Evolutionary conservation across 192 early-diverging fungal genomes (phyloP), one percentile per base, ranked within the genome.

Genomic region (Allomyces arbusculus): DNA sequence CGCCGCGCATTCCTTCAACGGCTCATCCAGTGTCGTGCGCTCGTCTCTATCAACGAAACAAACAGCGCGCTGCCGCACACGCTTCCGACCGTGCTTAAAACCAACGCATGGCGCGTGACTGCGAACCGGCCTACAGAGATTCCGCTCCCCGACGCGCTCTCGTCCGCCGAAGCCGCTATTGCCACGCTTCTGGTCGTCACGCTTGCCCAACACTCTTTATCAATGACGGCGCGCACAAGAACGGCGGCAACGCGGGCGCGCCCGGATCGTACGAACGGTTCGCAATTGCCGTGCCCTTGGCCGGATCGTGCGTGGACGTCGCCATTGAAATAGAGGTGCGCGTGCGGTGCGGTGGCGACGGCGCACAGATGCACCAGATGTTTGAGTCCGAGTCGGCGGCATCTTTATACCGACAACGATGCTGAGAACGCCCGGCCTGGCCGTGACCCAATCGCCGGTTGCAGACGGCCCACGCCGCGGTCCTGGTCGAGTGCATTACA

Each of bases 141-240:
- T 16, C 24, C 24, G 58, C 64, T 75, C 28, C 10, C 25, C 23
- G 69, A 75, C 25, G 74, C 71, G 63, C 62, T 75, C 10, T 64
- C 72, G 1, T 73, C 74, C 44, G 74, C 74, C 23, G 74, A 75
- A 66, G 74, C 74, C 72, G 33, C 33, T 0, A 22, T 75, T 1
- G 66, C 74, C 2, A 72, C 74, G 10, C 61, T 73, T 14, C 61
- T 75, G 9, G 72, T 69, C 23, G 65, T 63, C 0, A 71, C 74
- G 4, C n/a, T n/a, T n/a, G 65, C 6, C 66, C 67, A 1, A 70
- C 72, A 0, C 45, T 63, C 0, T 75, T 75, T 40, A 70, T 75
- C 64, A 75, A 75, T 65, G 63, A 55, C 61, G 74, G 74, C 10
- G 24, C 20, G 23, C 43, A 69, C 25, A 20, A 55, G 20, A 75